Base-by-base conservation (phyloP, 2,329 filamentous ascomycete genomes). In the Ceratocystis papillata region DNA sequence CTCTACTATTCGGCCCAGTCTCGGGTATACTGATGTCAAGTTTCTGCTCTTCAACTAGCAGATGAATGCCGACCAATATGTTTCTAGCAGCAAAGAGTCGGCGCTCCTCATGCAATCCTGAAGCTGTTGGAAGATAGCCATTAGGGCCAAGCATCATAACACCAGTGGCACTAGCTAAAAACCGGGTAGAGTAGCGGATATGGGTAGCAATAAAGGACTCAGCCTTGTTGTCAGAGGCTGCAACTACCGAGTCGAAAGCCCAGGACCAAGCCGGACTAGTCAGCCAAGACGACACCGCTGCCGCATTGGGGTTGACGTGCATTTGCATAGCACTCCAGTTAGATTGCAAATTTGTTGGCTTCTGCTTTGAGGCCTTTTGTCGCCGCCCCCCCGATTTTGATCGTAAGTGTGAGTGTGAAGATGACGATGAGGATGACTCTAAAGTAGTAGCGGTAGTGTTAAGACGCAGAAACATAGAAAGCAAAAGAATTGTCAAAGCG, bases 1-100 rank as follows among this genome's bases (percentile, higher is more conserved):
- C 73, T 30, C 77, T 75, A 0, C 79, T 77, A 0, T 78, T 76
- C 2, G 78, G 78, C 1, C 71, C 69, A 48, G 77, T 76, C 63
- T 80, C 79, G 0, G 79, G 76, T 0, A 75, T 75, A 69, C 80
- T 78, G 3, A 86, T 82, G 68, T 89, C 84, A 1, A 99, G 81
- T 73, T 96, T 97, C 69, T 88, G 81, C 73, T 99, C 94, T 74
- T 99, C 93, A 0, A 88, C 81, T n/a, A 96, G 78, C 2, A 97
- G 79, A 76, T 99, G 94, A 12, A 99, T 78, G 0, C 84, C 87
- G 69, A 95, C 78, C 46, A 93, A 81, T 63, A 88, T 80, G 71
- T 89, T 83, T 73, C 87, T 77, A 44, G 88, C 80, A 65, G 85
- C 76, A 72, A 80, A 86, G 66, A 82, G 79, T 55, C 85, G 81